A percentile compares a stretch with the other conserved stretches of the same genome.
phyloP scores from a whole-genome alignment of 75 land plant genomes.

The Pinus tabuliformis region DNA sequence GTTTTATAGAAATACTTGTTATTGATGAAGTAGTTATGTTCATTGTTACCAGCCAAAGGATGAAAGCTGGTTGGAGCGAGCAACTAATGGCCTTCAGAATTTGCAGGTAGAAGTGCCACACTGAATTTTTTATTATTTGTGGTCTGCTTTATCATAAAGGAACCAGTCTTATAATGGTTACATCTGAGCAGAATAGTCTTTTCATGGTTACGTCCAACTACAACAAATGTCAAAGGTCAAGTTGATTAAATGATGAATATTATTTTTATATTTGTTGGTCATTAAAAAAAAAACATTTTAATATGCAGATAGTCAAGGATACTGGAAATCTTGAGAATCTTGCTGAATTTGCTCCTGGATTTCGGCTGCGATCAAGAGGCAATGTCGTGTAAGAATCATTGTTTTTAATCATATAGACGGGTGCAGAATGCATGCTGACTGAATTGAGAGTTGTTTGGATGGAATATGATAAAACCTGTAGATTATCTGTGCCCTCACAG shows the following conservation, averaged over 20 bases:
- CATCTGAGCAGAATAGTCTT: background rate
- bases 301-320: conserved; percentile 53
- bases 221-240: too few relatives aligned
- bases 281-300: background rate
- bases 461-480: conserved; percentile 1
- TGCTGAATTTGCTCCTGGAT: conserved; percentile 61
- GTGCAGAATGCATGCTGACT: background rate
- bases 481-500: background rate
- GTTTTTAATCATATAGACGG: background rate
- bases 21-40: background rate
- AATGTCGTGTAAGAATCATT: conserved; percentile 46
- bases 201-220: too few relatives aligned
- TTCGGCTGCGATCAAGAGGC: conserved; percentile 60
- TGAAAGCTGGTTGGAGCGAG: conserved; percentile 77
- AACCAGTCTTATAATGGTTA: background rate
- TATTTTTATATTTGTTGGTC: background rate
- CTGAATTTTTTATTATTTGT: background rate
- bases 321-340: conserved; percentile 61
- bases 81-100: conserved; percentile 66
- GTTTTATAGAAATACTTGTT: background rate
- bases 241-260: too few relatives aligned
- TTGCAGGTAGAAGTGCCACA: conserved; percentile 52
- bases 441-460: background rate
- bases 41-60: conserved; percentile 53
- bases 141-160: background rate